These are phyloP conservation scores for Avena eriantha DNA, from an alignment of 176 grass and related monocot genomes.

Conservation along the genomic window DNA sequence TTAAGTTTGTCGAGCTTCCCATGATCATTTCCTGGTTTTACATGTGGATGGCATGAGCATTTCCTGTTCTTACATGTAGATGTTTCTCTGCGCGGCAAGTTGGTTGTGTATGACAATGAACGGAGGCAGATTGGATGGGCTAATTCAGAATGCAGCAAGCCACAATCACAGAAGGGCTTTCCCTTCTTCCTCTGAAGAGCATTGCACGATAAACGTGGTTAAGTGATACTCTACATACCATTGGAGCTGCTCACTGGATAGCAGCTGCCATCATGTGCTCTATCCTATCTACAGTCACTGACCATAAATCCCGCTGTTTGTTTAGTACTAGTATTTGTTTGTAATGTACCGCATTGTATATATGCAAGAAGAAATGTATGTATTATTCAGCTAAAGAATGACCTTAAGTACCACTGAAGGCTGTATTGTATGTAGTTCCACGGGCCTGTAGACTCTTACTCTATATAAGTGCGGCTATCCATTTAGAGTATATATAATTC, in stretches of 20 bases:
- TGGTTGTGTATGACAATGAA: constrained; percentile 91
- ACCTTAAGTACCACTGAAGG: neutral
- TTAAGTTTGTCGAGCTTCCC: neutral
- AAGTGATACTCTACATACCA: neutral
- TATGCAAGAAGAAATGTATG: constrained; percentile 12
- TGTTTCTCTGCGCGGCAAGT: constrained; percentile 91
- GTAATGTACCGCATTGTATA: constrained; percentile 39
- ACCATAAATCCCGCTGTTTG: constrained; percentile 1
- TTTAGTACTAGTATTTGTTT: constrained; percentile 24
- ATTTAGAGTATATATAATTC: neutral
- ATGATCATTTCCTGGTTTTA: neutral
- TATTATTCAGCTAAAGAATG: constrained; percentile 21
- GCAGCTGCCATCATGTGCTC: constrained; percentile 7
- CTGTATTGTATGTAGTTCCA: neutral
- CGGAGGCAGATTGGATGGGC: constrained; percentile 84
- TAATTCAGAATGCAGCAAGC: constrained; percentile 69
- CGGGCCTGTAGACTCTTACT: neutral
- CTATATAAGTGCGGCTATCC: neutral
- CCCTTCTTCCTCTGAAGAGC: constrained; percentile 75
- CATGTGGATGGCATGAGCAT: neutral
- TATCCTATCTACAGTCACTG: neutral
- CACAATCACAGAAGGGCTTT: constrained; percentile 69
- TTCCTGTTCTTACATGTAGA: constrained; percentile 55
- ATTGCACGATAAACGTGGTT: constrained; percentile 16
- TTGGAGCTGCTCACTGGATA: constrained; percentile 19